Evolutionary conservation across 306 rosid species (phyloP).

Genomic region (Castanospermum australe): DNA sequence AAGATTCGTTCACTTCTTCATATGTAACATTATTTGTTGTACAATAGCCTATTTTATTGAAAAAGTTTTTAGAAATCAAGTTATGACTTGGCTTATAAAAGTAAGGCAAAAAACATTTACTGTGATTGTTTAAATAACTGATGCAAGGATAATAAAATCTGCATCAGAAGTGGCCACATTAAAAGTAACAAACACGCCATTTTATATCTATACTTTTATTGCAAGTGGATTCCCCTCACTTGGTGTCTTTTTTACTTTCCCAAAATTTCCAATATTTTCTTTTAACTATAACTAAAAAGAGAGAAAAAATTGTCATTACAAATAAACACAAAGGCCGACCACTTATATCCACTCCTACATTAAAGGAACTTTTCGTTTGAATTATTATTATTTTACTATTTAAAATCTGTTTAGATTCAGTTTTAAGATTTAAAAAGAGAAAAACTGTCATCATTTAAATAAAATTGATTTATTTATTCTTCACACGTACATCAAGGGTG

Average conservation of each 20-base stretch:
- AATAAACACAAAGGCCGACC: neutral
- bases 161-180: neutral
- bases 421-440: no score
- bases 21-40: neutral
- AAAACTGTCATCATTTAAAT: neutral
- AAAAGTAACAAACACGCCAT: neutral
- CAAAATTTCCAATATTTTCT: neutral
- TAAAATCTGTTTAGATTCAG: neutral
- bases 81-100: neutral
- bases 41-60: neutral
- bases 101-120: neutral
- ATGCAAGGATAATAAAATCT: neutral
- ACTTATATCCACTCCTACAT: neutral
- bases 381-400: neutral
- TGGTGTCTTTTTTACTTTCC: neutral
- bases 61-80: neutral
- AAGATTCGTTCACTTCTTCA: neutral
- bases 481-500: neutral
- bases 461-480: neutral
- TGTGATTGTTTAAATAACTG: neutral
- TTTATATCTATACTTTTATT: neutral
- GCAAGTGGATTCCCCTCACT: neutral
- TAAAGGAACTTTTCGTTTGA: neutral
- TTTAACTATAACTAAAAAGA: neutral
- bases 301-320: neutral